phyloP scores from a whole-genome alignment of 139 green algal species.

The Chlorella sorokiniana region DNA sequence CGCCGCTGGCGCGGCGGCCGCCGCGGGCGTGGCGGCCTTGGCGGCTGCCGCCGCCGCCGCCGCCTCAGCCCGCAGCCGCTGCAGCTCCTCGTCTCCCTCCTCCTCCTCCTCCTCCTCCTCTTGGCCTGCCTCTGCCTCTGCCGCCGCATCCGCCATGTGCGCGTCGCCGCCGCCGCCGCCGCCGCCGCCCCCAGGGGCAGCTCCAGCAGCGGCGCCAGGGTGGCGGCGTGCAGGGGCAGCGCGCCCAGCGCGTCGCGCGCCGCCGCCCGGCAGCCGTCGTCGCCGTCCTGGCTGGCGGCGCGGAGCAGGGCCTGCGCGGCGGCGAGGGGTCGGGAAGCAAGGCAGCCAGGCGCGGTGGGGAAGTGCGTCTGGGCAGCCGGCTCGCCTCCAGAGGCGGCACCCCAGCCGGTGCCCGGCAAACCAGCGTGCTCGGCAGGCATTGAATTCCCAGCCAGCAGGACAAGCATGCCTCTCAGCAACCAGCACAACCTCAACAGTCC shows the following conservation, averaged over 20 bases:
- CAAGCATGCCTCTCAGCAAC: too few relatives aligned
- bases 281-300: slow-evolving; percentile 36
- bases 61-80: background rate
- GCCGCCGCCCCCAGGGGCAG: background rate
- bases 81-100: slow-evolving; percentile 10
- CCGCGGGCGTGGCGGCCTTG: background rate
- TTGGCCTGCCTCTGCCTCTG: background rate
- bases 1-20: background rate
- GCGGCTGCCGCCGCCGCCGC: slow-evolving; percentile 9
- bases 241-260: slow-evolving; percentile 47
- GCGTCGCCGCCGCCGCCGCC: background rate
- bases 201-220: slow-evolving; percentile 39
- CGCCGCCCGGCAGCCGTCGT: slow-evolving; percentile 41
- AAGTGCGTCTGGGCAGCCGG: background rate
- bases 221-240: slow-evolving; percentile 37
- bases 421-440: too few relatives aligned
- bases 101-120: background rate
- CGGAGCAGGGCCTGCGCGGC: slow-evolving; percentile 39
- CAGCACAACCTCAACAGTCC: too few relatives aligned
- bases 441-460: too few relatives aligned
- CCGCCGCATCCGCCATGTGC: background rate
- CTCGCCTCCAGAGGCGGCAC: too few relatives aligned
- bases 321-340: background rate
- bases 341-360: background rate
- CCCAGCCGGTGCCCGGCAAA: too few relatives aligned